Base-by-base conservation (phyloP, 2,329 filamentous ascomycete species). In the Cytospora leucostoma region DNA sequence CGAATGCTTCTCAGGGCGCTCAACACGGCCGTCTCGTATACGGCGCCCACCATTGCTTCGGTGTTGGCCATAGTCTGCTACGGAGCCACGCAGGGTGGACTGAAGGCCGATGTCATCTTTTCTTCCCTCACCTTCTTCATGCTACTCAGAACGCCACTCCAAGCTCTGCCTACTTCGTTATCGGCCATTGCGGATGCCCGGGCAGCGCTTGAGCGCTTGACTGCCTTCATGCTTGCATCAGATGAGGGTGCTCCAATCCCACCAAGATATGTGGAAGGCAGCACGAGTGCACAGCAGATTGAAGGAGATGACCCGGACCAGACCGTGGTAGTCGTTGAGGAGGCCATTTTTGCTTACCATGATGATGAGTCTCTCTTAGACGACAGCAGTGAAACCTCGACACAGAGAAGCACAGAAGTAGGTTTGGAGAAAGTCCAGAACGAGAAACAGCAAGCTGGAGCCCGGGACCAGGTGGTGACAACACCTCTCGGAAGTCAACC, bases 11-110 rank as follows among this genome's bases (percentile, higher is more conserved):
- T 71, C 21, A 55, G 70, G 12, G 69, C 69, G 0, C 60, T 71
- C 17, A 71, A 71, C 62, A 69, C 65, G 13, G 66, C 70, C 4
- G 68, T 71, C 15, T 69, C 69, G 2, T 71, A 65, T 56, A 71
- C 69, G 7, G 69, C 69, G 17, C 69, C 68, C 0, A 70, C 69
- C 0, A 63, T 71, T 7, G 70, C 70, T 7, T 62, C 70, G 1
- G 70, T 70, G 1, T 65, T 70, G 17, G 68, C 66, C 56, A 71
- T 71, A 32, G 59, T 71, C 4, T 66, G 63, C 54, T 67, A 67
- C 19, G 63, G 65, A 5, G 65, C 65, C 27, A 68, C 65, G 12
- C 60, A 59, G 7, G 63, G 56, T 7, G 57, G 60, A 11, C 60
- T 68, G 63, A 62, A 56, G 17, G 63, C 67, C 13, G 59, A 66